phyloP scores from a whole-genome alignment of 164 flowering plant genomes.

The Houttuynia cordata region DNA sequence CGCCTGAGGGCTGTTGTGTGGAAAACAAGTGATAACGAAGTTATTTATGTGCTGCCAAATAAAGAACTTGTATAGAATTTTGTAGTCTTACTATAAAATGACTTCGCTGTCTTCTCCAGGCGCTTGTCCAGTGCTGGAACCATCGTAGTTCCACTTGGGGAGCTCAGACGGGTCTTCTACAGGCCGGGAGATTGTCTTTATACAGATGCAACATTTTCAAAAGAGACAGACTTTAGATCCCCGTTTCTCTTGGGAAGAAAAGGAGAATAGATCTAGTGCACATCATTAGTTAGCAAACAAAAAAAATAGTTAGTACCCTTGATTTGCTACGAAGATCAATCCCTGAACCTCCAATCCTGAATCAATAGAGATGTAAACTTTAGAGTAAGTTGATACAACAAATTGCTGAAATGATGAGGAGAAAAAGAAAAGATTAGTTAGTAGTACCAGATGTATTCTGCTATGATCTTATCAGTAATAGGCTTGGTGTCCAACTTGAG shows the following conservation, averaged over 20 bases:
- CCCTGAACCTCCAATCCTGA: slow-evolving; percentile 40
- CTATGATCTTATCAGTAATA: slow-evolving; percentile 79
- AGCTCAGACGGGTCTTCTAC: slow-evolving; percentile 86
- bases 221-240: background rate
- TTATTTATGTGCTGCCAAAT: background rate
- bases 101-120: slow-evolving; percentile 99
- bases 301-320: slow-evolving; percentile 15
- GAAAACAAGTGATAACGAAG: background rate
- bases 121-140: slow-evolving; percentile 99
- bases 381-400: background rate
- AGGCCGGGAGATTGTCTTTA: slow-evolving; percentile 75
- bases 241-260: background rate
- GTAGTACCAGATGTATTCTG: slow-evolving; percentile 84
- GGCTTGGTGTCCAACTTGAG: slow-evolving; percentile 79
- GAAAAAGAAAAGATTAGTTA: background rate
- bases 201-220: background rate
- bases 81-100: slow-evolving; percentile 71
- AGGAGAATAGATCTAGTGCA: background rate
- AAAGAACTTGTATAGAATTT: background rate
- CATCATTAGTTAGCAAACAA: background rate
- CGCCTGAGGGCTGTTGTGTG: slow-evolving; percentile 73
- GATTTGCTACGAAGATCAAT: slow-evolving; percentile 39
- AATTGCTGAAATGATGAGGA: background rate
- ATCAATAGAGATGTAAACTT: slow-evolving; percentile 1
- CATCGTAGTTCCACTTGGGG: slow-evolving; percentile 98